Evolutionary conservation across 176 grass and related monocot genomes (phyloP).

Genomic region (Saccharum officinarum): DNA sequence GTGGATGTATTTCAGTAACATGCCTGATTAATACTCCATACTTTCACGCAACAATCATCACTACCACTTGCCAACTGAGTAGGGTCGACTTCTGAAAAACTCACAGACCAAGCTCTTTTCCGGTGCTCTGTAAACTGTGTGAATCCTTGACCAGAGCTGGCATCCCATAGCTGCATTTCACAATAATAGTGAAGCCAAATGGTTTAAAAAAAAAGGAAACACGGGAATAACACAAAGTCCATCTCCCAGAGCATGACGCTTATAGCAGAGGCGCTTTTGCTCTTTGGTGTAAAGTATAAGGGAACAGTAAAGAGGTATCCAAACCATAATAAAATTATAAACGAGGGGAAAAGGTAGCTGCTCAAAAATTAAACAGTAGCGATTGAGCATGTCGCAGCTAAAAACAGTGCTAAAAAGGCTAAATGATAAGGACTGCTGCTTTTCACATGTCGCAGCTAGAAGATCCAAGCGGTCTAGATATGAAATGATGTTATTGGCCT

Average conservation of each 20-base stretch:
- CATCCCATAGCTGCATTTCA: constrained; percentile 96
- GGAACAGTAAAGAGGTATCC: neutral
- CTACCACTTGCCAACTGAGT: constrained; percentile 90
- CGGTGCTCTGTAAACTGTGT: constrained; percentile 70
- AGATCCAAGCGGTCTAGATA: neutral
- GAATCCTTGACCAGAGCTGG: constrained; percentile 88
- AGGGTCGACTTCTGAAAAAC: constrained; percentile 91
- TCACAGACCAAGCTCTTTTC: constrained; percentile 97
- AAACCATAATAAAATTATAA: constrained; percentile 3
- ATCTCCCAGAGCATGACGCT: constrained; percentile 4
- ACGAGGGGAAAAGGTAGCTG: neutral
- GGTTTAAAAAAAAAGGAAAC: constrained; percentile 28
- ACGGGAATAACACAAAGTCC: constrained; percentile 10
- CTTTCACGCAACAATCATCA: constrained; percentile 91
- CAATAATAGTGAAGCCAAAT: constrained; percentile 14
- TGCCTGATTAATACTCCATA: constrained; percentile 97
- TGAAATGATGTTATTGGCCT: neutral
- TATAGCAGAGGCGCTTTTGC: neutral
- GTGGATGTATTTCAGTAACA: constrained; percentile 30
- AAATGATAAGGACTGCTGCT: neutral
- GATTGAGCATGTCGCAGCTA: too few species aligned
- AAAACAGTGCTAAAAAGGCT: constrained; percentile 6
- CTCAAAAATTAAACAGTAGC: constrained; percentile 8
- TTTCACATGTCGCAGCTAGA: neutral
- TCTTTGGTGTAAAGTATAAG: constrained; percentile 22